Evolutionary conservation across 163 green algal genomes (phyloP).

Genomic region (Picocystis sp.): DNA sequence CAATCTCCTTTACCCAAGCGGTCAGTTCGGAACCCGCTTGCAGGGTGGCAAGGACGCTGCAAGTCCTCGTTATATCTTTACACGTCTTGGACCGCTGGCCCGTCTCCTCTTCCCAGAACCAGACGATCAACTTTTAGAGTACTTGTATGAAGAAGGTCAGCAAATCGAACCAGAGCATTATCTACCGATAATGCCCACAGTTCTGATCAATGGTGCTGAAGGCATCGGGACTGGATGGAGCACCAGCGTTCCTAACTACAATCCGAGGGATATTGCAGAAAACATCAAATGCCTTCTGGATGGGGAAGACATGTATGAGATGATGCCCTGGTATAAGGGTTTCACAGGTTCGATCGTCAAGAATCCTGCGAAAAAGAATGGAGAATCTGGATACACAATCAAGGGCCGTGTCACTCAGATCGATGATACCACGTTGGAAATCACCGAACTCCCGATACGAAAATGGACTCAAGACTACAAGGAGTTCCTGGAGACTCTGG

Average conservation of each 20-base stretch:
- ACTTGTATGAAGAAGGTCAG: slow-evolving; percentile 94
- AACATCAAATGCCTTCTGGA: slow-evolving; percentile 71
- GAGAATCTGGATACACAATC: slow-evolving; percentile 5
- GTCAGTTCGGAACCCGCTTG: slow-evolving; percentile 81
- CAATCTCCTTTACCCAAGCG: slow-evolving; percentile 75
- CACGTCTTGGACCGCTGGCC: slow-evolving; percentile 57
- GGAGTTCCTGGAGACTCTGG: slow-evolving; percentile 81
- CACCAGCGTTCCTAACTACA: slow-evolving; percentile 95
- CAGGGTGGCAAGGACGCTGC: slow-evolving; percentile 93
- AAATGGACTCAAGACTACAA: slow-evolving; percentile 99
- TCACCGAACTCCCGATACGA: slow-evolving; percentile 89
- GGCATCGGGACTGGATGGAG: slow-evolving; percentile 98
- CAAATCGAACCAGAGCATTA: slow-evolving; percentile 94
- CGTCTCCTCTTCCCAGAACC: slow-evolving; percentile 76
- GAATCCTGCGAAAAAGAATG: neutral
- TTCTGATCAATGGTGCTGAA: slow-evolving; percentile 95
- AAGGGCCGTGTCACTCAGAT: slow-evolving; percentile 25
- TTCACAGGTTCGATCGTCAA: slow-evolving; percentile 47
- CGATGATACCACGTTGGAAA: slow-evolving; percentile 63
- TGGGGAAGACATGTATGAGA: slow-evolving; percentile 48
- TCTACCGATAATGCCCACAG: slow-evolving; percentile 79
- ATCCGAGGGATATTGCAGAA: slow-evolving; percentile 71
- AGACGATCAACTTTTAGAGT: slow-evolving; percentile 82
- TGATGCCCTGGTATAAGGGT: slow-evolving; percentile 84
- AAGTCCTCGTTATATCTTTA: slow-evolving; percentile 93